Percentiles rank a stretch among this genome's conserved stretches.
These are phyloP conservation scores for Bonnemaisonia californica DNA, from an alignment of 31 red algal genomes.

Conservation along the genomic window DNA sequence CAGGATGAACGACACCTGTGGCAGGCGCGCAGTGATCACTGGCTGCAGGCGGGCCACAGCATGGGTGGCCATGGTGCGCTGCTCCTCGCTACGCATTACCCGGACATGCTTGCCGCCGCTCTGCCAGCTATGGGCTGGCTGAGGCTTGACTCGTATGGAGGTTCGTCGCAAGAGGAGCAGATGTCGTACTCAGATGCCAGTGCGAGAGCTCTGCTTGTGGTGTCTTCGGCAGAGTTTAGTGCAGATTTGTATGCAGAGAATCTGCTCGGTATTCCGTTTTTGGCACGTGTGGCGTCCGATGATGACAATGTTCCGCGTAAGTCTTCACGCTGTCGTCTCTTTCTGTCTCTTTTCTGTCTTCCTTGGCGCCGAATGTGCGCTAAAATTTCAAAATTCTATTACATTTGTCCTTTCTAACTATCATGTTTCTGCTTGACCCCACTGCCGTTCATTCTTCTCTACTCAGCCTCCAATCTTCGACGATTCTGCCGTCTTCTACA, in stretches of 20 bases:
- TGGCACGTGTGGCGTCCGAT: constrained; percentile 61
- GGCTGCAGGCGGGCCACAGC: constrained; percentile 68
- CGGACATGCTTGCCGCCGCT: constrained; percentile 52
- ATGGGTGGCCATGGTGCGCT: constrained; percentile 79
- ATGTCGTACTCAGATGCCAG: constrained; percentile 39
- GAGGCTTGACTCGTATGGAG: constrained; percentile 47
- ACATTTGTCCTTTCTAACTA: neutral
- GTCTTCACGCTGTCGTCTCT: neutral
- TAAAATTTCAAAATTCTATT: neutral
- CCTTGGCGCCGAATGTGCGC: too few species aligned
- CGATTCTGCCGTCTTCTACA: constrained; percentile 41
- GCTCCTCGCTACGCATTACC: constrained; percentile 50
- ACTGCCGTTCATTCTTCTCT: neutral
- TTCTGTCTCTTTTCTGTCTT: neutral
- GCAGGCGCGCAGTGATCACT: constrained; percentile 10
- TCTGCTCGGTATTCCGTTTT: constrained; percentile 66
- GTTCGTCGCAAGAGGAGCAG: constrained; percentile 17
- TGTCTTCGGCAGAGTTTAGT: constrained; percentile 43
- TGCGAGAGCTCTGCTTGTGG: constrained; percentile 34
- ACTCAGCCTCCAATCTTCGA: constrained; percentile 57
- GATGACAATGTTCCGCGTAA: constrained; percentile 68
- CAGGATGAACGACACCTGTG: constrained; percentile 21
- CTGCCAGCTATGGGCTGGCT: constrained; percentile 76
- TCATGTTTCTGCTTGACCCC: neutral
- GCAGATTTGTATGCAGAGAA: constrained; percentile 68